Percentiles rank a stretch among this genome's conserved stretches.
These are phyloP conservation scores for Balamuthia mandrillaris DNA, from an alignment of 208 protist species.

Conservation along the genomic window DNA sequence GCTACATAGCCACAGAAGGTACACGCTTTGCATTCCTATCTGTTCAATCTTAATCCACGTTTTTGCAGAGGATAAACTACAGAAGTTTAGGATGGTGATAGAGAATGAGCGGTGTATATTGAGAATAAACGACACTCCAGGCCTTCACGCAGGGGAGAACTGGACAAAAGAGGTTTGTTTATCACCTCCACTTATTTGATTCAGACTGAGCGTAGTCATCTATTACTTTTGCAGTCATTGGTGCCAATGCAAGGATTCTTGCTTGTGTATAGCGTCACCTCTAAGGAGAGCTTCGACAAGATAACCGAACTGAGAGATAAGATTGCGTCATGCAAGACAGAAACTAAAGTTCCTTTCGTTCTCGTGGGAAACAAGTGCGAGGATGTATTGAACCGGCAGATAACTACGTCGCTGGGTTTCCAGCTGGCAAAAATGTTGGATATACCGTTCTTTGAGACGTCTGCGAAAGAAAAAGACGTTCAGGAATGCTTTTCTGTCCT, in stretches of 20 bases:
- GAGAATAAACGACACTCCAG: slow-evolving; percentile 29
- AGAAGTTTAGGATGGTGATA: not conserved
- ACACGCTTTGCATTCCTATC: not conserved
- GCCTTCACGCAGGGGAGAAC: not conserved
- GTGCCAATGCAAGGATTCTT: slow-evolving; percentile 24
- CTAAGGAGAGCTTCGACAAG: not conserved
- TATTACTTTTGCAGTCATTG: not conserved
- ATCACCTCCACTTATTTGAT: not conserved
- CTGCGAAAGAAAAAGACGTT: not conserved
- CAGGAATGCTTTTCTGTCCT: too few relatives aligned
- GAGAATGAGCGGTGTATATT: slow-evolving; percentile 36
- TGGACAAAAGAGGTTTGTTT: not conserved
- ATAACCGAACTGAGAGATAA: not conserved
- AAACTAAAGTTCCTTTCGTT: slow-evolving; percentile 26
- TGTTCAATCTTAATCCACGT: not conserved
- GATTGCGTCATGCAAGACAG: not conserved
- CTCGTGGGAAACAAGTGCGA: slow-evolving; percentile 39
- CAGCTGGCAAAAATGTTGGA: not conserved
- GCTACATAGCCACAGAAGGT: slow-evolving; percentile 16
- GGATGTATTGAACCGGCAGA: slow-evolving; percentile 33
- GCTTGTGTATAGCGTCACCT: slow-evolving; percentile 33
- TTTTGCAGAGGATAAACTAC: slow-evolving; percentile 14
- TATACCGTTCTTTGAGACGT: slow-evolving; percentile 24
- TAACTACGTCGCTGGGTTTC: not conserved
- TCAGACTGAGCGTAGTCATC: too few relatives aligned